Base-by-base conservation (phyloP, 2,329 filamentous ascomycete species). In the Pyricularia pennisetigena region DNA sequence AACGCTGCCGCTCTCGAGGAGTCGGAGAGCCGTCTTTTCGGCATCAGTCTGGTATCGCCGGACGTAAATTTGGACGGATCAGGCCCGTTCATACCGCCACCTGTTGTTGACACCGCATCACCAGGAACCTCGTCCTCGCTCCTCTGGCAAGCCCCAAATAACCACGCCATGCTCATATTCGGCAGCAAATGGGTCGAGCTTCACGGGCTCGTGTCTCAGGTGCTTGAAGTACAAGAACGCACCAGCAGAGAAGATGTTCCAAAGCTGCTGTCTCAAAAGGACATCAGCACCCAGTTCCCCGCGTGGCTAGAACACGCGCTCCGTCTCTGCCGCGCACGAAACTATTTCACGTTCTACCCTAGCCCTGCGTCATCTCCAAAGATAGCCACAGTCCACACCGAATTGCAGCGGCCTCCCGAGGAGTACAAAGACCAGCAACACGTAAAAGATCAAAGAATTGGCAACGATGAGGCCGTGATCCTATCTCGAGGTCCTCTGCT, bases 181-280 rank as follows among this genome's bases (percentile, higher is more conserved):
- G 93, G 94, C 62, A 87, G 93, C 65, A 93, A 90, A 74, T 99
- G 95, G 95, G 80, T 86, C 14, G 92, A 97, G 72, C 84, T 97
- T 10, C 93, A 97, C 75, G 85, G 88, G 12, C 95, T 96, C 72
- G 84, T 96, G 2, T 86, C 90, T 12, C 83, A 85, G 65, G 82
- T 88, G 7, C 79, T 94, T 20, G 79, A 82, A 35, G 75, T 75
- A 23, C 79, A 82, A 61, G 77, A 78, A 49, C 24, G 29, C 41
- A 24, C 20, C 12, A 23, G 61, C 61, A 24, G 57, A 57, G 71
- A 72, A 9, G 74, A 73, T n/a, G 72, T 29, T 65, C 1, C 79
- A 82, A 0, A 72, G 78, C 0, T 74, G 84, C 8, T 71, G 28
- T 35, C 32, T 5, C 74, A 81, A 28, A 92, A 91, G 74, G 71